Evolutionary conservation across 1,284 basidiomycete species (phyloP), one percentile per base, ranked within the genome.

Genomic region (Cryptococcus sp.): DNA sequence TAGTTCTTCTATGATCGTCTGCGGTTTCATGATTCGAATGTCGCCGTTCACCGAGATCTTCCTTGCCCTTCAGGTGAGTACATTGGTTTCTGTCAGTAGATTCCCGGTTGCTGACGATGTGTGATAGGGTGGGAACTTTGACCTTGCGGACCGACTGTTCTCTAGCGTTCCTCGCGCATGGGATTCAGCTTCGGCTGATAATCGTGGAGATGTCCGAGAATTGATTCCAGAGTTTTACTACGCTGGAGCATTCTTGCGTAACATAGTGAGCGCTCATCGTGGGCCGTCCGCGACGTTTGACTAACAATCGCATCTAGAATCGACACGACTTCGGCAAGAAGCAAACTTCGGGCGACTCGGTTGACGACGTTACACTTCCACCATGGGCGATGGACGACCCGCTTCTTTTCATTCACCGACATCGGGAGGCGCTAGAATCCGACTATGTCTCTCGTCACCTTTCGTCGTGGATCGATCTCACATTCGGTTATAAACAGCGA

Each of bases 1-100:
- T 74, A 92, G 90, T 68, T 95, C 92, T 5, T 95, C 93, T 0
- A 95, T 96, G 88, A 96, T 93, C 59, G 91, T 95, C 38, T 95
- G 93, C 79, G 93, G 95, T 66, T 97, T 90, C 80, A 80, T 97
- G 70, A 95, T 98, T 61, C 85, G 94, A 13, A 80, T 95, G 67
- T 86, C 89, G 11, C 94, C 94, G 0, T 96, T 89, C 74, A 93
- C 91, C 20, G 87, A 88, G 70, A 93, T 94, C 86, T 95, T 94
- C 65, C 63, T 77, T 27, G 71, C 89, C 3, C 76, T 93, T 40
- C 90, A 93, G 80, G 84, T 84, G 59, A 60, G 77, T 63, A n/a
- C 74, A 20, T n/a, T 47, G 56, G 23, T 49, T 56, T 4, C 3
- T 10, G 19, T n/a, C 6, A 10, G 35, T 38, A 47, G 6, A 23